A percentile compares a stretch with the other conserved stretches of the same genome.
Conservation (phyloP, 164 flowering plant genomes). For the Aristolochia californica region DNA sequence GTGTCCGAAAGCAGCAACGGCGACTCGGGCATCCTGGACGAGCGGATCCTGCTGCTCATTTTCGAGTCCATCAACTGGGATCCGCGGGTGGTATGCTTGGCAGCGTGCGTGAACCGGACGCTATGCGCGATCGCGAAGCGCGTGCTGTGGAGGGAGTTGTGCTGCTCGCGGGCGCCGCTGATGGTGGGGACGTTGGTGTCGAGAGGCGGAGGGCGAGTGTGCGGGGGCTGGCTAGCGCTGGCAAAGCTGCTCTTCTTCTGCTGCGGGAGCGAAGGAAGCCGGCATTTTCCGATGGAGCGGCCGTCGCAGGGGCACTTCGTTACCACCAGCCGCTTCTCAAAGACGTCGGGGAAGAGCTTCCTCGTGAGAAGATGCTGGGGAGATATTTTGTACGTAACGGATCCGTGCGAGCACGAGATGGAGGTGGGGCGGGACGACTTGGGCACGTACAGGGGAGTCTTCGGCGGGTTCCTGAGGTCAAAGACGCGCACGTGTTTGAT, state of each 20-base stretch:
- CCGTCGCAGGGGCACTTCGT: slow-evolving; percentile 51
- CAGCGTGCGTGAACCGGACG: slow-evolving; percentile 54
- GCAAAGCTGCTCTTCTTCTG: slow-evolving; percentile 78
- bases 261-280: slow-evolving; percentile 53
- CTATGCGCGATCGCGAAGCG: slow-evolving; percentile 62
- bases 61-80: slow-evolving; percentile 65
- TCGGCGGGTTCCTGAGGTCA: slow-evolving; percentile 49
- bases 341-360: slow-evolving; percentile 86
- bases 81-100: slow-evolving; percentile 33
- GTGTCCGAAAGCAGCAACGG: neutral
- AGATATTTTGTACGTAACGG: slow-evolving; percentile 66
- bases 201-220: slow-evolving; percentile 27
- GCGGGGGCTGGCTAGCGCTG: slow-evolving; percentile 66
- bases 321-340: slow-evolving; percentile 55
- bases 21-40: slow-evolving; percentile 50
- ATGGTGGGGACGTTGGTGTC: slow-evolving; percentile 31
- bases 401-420: slow-evolving; percentile 78
- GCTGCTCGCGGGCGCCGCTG: slow-evolving; percentile 54
- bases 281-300: slow-evolving; percentile 28
- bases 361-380: slow-evolving; percentile 37
- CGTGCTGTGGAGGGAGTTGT: slow-evolving; percentile 63
- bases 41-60: slow-evolving; percentile 44
- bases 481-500: slow-evolving; percentile 52
- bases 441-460: slow-evolving; percentile 74
- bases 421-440: slow-evolving; percentile 41